Base-by-base conservation (phyloP, 176 grass and related monocot species). In the Oryza punctata region DNA sequence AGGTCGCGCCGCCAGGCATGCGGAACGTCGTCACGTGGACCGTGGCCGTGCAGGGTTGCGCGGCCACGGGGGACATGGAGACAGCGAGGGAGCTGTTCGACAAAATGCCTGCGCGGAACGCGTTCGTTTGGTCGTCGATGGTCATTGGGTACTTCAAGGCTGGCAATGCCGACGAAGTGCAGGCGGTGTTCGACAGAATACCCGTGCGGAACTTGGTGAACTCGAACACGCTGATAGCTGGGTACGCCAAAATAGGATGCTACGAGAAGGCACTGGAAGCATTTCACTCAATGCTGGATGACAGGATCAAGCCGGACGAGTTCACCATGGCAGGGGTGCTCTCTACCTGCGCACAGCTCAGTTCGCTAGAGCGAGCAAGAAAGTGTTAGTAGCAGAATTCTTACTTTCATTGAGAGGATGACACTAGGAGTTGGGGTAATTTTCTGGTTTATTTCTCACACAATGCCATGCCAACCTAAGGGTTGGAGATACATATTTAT, bases 121-220 rank as follows among this genome's bases (percentile, higher is more conserved):
- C 59, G 21, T 94, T 91, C 16, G 92, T 85, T 12, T 94, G 84
- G 92, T 89, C 92, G 13, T 91, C 84, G 9, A 85, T 94, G 89
- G 80, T 89, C 87, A 87, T 81, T 0, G 91, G 91, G 1, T 96
- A 93, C 87, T 32, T 32, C 30, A 32, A 32, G 69, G 85, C 72
- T 13, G 94, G 88, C 8, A 12, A 83, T 21, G 30, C 45, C 0
- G 25, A 82, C 1, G 81, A 82, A 65, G 91, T 84, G 6, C 83
- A 45, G 4, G 67, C 29, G 0, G 16, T 93, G 45, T 93, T 96
- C 10, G 46, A 91, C 54, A 77, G 63, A 46, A 87, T 90, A 6
- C 94, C 85, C 0, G 69, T 73, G 24, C 78, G 60, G 15, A 90
- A 88, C 77, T 81, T 91, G 79, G 94, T 94, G 79, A 87, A 81